Evolutionary conservation across 805 yeast species (phyloP), one percentile per base, ranked within the genome.

Genomic region (Kuraishia ogatae): DNA sequence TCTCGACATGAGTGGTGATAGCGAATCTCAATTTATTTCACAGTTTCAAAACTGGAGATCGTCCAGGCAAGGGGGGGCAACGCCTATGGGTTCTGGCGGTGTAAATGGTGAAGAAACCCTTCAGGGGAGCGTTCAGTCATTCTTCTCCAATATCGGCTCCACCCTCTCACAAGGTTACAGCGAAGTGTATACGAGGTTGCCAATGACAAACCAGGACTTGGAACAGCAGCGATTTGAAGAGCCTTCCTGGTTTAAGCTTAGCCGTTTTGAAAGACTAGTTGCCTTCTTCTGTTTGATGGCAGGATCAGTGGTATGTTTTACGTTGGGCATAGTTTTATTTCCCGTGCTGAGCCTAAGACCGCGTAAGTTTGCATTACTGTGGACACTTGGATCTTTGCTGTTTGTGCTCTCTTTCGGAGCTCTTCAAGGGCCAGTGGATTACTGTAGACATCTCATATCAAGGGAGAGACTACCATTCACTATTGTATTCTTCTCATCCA

Each of bases 301-400:
- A 0, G 94, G 92, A 0, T 81, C 97, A 0, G 71, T 79, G n/a
- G 82, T 86, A 1, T 90, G 97, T 64, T 94, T 93, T 69, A 78
- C 84, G 13, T 69, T 93, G 26, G 89, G 97, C 60, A 80, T 93
- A 59, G 82, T 90, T 51, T 71, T 93, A 62, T 85, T 94, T 68
- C 99, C 99, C 0, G 91, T 93, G 17, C 73, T 94, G 59, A 92
- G 96, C 1, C 71, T 91, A 53, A 85, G 88, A 61, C 99, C 98
- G 17, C 77, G 96, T 52, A 94, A 94, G 68, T 93, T 94, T 66
- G 97, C 96, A 13, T 73, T 84, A 61, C 66, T 87, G 39, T 94
- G 99, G 98, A 83, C 97, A 1, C 74, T 93, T 71, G 99, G 98
- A 0, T 87, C 96, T 1, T 65, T 94, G 15, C 71, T 94, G 50